A percentile compares a stretch with the other conserved stretches of the same genome.
Evolutionary conservation across 768 basidiomycete genomes (phyloP).

Genomic region (Clathrus columnatus): DNA sequence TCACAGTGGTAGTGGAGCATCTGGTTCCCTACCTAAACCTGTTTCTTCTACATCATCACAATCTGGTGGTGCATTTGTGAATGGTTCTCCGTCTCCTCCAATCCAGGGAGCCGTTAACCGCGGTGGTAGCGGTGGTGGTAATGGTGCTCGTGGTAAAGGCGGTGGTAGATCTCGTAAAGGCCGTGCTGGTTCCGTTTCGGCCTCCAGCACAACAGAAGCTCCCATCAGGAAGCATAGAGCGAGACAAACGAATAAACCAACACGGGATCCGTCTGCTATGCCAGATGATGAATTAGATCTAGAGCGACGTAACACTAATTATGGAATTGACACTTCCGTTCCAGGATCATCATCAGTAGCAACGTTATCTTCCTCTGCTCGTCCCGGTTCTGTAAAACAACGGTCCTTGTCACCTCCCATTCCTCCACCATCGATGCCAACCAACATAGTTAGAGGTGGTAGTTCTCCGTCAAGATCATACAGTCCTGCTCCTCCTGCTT

Average conservation of each 20-base stretch:
- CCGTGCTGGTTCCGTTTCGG: neutral
- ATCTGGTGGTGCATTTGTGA: neutral
- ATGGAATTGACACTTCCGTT: neutral
- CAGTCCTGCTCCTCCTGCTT: slow-evolving; percentile 9
- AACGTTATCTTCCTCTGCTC: no score
- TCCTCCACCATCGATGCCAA: slow-evolving; percentile 1
- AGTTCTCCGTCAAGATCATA: slow-evolving; percentile 1
- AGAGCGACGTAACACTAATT: neutral
- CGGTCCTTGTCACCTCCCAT: neutral
- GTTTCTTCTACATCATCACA: neutral
- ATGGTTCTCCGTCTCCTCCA: neutral
- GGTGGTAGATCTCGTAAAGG: neutral
- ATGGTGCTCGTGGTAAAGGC: neutral
- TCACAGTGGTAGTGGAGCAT: no score
- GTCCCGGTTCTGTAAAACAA: neutral
- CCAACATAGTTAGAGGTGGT: neutral
- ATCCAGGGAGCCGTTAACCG: neutral
- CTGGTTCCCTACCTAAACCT: neutral
- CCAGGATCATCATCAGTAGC: no score
- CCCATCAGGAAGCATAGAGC: neutral
- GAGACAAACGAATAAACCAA: neutral
- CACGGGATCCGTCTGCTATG: neutral
- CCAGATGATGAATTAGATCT: neutral
- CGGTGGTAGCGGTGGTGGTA: neutral
- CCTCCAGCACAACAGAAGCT: neutral